A percentile compares a stretch with the other conserved stretches of the same genome.
Evolutionary conservation across 306 rosid genomes (phyloP).

Genomic region (Acacia acuminata): DNA sequence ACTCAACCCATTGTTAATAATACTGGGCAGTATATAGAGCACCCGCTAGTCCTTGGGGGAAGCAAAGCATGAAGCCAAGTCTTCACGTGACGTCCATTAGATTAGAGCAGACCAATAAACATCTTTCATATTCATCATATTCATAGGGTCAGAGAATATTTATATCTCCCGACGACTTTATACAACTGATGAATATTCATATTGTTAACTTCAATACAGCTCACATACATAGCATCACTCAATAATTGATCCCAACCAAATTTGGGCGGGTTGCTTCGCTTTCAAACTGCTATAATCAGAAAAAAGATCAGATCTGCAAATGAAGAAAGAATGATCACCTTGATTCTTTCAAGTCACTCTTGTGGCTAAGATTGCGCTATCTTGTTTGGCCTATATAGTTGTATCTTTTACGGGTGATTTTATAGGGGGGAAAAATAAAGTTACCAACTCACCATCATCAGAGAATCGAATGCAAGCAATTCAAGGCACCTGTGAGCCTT

Average conservation of each 20-base stretch:
- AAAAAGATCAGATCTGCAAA: not conserved
- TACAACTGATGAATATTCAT: not conserved
- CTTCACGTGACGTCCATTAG: constrained; percentile 8
- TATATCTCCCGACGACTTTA: not conserved
- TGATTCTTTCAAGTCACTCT: constrained; percentile 13
- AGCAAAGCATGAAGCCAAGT: not conserved
- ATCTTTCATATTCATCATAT: not conserved
- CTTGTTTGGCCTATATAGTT: not conserved
- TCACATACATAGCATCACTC: not conserved
- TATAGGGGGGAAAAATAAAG: not conserved
- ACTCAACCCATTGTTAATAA: not conserved
- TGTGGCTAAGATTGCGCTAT: not conserved
- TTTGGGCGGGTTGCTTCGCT: not conserved
- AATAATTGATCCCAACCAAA: not conserved
- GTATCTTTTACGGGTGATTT: not conserved
- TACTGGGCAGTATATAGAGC: not conserved
- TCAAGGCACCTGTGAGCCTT: constrained; percentile 31
- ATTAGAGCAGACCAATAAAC: not conserved
- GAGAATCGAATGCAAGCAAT: constrained; percentile 19
- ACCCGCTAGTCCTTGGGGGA: not conserved
- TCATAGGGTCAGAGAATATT: not conserved
- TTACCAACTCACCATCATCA: not conserved
- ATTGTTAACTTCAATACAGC: not conserved
- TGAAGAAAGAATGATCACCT: not conserved
- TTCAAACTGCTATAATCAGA: not conserved